Evolutionary conservation across 345 rosid genomes (phyloP).

Genomic region (Moricandia arvensis): DNA sequence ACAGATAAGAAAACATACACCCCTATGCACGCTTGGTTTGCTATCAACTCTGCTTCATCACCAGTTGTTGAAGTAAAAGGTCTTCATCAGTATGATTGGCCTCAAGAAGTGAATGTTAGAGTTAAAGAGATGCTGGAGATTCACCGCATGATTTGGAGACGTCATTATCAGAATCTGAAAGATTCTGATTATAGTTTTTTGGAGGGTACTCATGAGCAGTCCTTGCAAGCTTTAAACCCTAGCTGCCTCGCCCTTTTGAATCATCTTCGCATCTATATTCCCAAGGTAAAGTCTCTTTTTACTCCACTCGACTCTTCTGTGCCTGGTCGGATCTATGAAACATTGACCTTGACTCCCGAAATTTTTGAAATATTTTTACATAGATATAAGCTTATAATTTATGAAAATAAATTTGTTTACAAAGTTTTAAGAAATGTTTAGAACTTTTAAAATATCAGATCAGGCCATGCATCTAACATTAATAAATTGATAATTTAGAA

Average conservation of each 20-base stretch:
- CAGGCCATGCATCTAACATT: no score
- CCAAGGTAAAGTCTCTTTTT: slow-evolving; percentile 54
- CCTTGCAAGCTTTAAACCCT: slow-evolving; percentile 58
- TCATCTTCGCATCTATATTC: slow-evolving; percentile 80
- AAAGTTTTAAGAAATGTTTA: no score
- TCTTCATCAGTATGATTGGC: slow-evolving; percentile 90
- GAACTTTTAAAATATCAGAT: no score
- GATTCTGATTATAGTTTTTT: slow-evolving; percentile 46
- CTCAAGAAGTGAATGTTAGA: slow-evolving; percentile 61
- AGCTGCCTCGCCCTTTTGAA: slow-evolving; percentile 71
- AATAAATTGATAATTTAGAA: no score
- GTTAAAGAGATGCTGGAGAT: slow-evolving; percentile 74
- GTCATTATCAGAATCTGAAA: slow-evolving; percentile 54
- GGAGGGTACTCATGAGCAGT: slow-evolving; percentile 41
- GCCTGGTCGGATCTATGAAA: no score
- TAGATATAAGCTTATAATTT: no score
- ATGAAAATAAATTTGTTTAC: no score
- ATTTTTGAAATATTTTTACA: no score
- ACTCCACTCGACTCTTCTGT: background rate
- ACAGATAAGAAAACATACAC: slow-evolving; percentile 93
- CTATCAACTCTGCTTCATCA: slow-evolving; percentile 59
- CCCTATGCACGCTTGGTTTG: slow-evolving; percentile 97
- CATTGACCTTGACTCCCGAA: no score
- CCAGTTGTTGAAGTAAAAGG: slow-evolving; percentile 90
- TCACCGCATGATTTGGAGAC: slow-evolving; percentile 67